These are phyloP conservation scores for Malus hybrid DNA, from an alignment of 331 rosid genomes.

Conservation along the genomic window DNA sequence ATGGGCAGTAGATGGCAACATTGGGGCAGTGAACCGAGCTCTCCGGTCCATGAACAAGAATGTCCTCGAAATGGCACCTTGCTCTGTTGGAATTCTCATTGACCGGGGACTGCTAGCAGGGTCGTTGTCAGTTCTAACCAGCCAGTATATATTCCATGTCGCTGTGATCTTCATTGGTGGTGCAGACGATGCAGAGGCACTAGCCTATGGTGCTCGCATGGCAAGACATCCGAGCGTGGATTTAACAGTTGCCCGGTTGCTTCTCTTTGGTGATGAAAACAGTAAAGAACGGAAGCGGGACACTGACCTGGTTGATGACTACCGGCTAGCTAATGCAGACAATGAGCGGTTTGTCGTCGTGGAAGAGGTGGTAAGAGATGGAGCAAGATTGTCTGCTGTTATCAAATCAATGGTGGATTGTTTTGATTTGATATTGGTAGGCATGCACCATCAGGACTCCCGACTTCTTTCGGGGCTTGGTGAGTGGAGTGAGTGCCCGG, in stretches of 20 bases:
- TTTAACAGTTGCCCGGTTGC: constrained; percentile 44
- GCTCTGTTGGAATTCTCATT: constrained; percentile 56
- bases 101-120: constrained; percentile 39
- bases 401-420: constrained; percentile 38
- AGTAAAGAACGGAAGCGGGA: constrained; percentile 43
- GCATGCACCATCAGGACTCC: constrained; percentile 36
- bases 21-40: constrained; percentile 20
- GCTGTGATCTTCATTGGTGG: constrained; percentile 63
- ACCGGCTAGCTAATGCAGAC: constrained; percentile 29
- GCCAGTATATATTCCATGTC: constrained; percentile 18
- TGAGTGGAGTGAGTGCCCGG: constrained; percentile 60
- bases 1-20: constrained; percentile 53
- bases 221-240: constrained; percentile 33
- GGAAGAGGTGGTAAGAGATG: constrained; percentile 62
- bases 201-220: constrained; percentile 59
- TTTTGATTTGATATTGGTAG: constrained; percentile 58
- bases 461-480: constrained; percentile 37
- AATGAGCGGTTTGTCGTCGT: constrained; percentile 41
- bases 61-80: constrained; percentile 50
- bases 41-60: constrained; percentile 31
- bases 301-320: constrained; percentile 42
- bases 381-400: constrained; percentile 23
- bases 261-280: constrained; percentile 50
- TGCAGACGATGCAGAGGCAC: constrained; percentile 56
- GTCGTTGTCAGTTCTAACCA: constrained; percentile 12